These are phyloP conservation scores for Cutaneotrichosporon cavernicola DNA, from an alignment of 1,284 basidiomycete species.

Conservation along the genomic window DNA sequence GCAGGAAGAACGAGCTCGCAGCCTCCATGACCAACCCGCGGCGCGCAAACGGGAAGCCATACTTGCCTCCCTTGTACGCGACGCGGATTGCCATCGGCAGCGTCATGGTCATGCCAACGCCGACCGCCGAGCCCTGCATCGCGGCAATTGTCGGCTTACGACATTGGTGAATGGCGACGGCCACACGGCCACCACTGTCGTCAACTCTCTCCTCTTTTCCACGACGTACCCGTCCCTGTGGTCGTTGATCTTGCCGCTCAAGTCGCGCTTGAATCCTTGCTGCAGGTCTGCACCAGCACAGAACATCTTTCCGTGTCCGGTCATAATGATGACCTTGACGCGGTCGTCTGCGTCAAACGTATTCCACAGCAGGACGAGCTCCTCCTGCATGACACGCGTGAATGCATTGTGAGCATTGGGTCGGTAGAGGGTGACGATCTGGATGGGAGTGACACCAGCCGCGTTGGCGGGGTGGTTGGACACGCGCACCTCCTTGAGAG, in stretches of 20 bases:
- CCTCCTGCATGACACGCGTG: conserved; percentile 21
- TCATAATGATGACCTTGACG: conserved; percentile 24
- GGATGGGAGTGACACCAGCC: conserved; percentile 26
- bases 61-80: conserved; percentile 23
- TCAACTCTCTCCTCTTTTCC: not conserved
- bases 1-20: conserved; percentile 24
- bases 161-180: conserved; percentile 24
- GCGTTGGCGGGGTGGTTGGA: conserved; percentile 23
- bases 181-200: conserved; percentile 22
- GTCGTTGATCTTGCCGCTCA: conserved; percentile 13
- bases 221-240: conserved; percentile 23
- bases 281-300: conserved; percentile 27
- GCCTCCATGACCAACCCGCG: conserved; percentile 28
- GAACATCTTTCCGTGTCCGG: conserved; percentile 26
- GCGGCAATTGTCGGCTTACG: conserved; percentile 26
- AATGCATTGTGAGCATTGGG: conserved; percentile 25
- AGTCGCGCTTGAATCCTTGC: conserved; percentile 17
- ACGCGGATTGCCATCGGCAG: conserved; percentile 26
- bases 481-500: conserved; percentile 13
- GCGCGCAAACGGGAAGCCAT: conserved; percentile 25
- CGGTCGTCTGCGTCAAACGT: conserved; percentile 23
- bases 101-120: conserved; percentile 26
- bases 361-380: conserved; percentile 18
- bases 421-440: conserved; percentile 27
- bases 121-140: conserved; percentile 23